Base-by-base conservation (phyloP, 352 stramenopile genomes). In the Pythium dissotocum region DNA sequence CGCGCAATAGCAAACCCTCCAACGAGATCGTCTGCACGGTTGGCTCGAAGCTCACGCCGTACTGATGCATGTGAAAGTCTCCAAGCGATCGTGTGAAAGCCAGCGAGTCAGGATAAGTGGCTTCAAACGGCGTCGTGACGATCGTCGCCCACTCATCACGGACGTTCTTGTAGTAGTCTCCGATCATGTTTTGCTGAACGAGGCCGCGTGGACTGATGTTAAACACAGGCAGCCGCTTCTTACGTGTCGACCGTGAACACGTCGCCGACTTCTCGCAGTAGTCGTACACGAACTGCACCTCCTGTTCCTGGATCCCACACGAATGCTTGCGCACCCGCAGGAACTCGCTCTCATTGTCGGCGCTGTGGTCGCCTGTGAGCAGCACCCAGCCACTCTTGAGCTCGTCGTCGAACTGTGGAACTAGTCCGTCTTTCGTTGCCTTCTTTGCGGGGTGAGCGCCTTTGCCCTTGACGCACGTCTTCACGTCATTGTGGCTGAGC, bases 81-180 rank as follows among this genome's bases (percentile, higher is more conserved):
- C 89, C 90, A 2, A 97, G 73, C 16, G 87, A 96, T 0, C 90
- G 82, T 21, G 90, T 97, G 67, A 97, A 97, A 7, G 90, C 90
- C 6, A 97, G 67, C 0, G 88, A 84, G 33, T 97, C 89, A 2
- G 91, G 83, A 40, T 88, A 96, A 6, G 77, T 67, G 6, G 87
- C 79, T 7, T 78, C 77, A 1, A 74, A 56, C 1, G 90, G 89
- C 6, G 89, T 94, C 6, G 81, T 78, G 26, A 96, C 86, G 5
- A 97, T 78, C 18, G 85, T 93, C 1, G 89, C 90, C 89, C 89
- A 97, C 69, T 97, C 89, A n/a, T 96, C 83, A 35, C 90, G 81
- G n/a, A 97, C 88, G 69, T 97, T 97, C 73, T 97, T 97, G 70
- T 83, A 93, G 72, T 97, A 97, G 54, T 85, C 79, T 44, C 87